Conservation (phyloP, 148 eudicot genomes). For the Rhododendron griersonianum region DNA sequence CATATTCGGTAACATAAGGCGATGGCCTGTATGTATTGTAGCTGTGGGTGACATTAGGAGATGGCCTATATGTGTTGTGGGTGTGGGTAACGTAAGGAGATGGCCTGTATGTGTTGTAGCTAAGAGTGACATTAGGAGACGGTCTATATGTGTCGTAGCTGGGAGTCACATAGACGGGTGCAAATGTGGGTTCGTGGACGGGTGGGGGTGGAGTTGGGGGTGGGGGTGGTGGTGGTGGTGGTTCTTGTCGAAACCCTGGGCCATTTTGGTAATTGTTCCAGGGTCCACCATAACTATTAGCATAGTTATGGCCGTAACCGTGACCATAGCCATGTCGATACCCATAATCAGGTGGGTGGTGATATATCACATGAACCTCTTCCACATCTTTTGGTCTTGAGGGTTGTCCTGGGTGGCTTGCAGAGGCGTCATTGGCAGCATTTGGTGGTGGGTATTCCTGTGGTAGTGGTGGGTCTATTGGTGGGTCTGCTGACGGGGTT, state of each 20-base stretch:
- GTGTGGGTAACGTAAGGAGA: slow-evolving; percentile 7
- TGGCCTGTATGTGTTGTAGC: background rate
- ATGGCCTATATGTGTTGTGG: slow-evolving; percentile 53
- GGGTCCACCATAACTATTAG: slow-evolving; percentile 19
- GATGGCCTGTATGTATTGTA: slow-evolving; percentile 42
- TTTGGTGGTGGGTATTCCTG: slow-evolving; percentile 20
- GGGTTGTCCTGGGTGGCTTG: slow-evolving; percentile 35
- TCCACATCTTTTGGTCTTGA: slow-evolving; percentile 29
- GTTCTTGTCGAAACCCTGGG: slow-evolving; percentile 25
- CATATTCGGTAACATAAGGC: slow-evolving; percentile 47
- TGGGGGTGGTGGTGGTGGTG: slow-evolving; percentile 13
- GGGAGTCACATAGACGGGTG: slow-evolving; percentile 44
- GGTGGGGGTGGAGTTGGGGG: slow-evolving; percentile 10
- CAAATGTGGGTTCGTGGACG: slow-evolving; percentile 9
- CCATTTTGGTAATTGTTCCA: slow-evolving; percentile 20
- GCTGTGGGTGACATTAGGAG: slow-evolving; percentile 40
- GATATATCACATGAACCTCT: slow-evolving; percentile 46
- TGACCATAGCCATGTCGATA: slow-evolving; percentile 27
- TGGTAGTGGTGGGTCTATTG: slow-evolving; percentile 25
- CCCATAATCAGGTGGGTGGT: slow-evolving; percentile 41
- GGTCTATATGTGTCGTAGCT: background rate
- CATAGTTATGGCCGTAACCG: slow-evolving; percentile 18
- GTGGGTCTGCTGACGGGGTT: slow-evolving; percentile 29
- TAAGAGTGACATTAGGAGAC: background rate
- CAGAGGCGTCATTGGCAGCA: slow-evolving; percentile 17